These are phyloP conservation scores for Aphanomyces cochlioides DNA, from an alignment of 352 stramenopile genomes.

Conservation along the genomic window DNA sequence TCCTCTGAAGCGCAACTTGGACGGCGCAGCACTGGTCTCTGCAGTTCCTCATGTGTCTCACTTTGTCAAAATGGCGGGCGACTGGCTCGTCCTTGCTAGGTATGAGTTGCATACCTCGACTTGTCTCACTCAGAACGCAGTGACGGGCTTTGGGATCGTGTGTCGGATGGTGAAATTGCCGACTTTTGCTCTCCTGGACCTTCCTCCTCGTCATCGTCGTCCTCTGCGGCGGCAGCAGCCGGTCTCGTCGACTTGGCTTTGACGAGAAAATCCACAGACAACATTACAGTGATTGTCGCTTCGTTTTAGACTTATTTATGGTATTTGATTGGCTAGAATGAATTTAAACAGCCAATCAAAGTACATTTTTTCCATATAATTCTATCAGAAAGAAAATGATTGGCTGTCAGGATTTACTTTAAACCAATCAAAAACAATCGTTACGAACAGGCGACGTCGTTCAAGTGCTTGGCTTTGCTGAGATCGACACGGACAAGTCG, in stretches of 20 bases:
- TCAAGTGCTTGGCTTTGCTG: conserved; percentile 50
- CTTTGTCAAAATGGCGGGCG: conserved; percentile 37
- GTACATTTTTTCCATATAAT: not conserved
- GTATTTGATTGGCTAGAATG: not conserved
- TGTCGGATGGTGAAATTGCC: conserved; percentile 52
- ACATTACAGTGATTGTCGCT: conserved; percentile 78
- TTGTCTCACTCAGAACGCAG: conserved; percentile 10
- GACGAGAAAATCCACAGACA: conserved; percentile 71
- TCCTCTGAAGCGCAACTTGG: conserved; percentile 61
- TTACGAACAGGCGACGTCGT: not conserved
- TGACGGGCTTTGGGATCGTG: conserved; percentile 74
- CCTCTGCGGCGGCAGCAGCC: conserved; percentile 39
- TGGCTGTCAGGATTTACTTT: not conserved
- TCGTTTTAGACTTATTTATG: not conserved
- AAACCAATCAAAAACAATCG: not conserved
- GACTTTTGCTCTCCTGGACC: no score
- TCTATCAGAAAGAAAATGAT: not conserved
- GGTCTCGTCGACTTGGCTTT: conserved; percentile 66
- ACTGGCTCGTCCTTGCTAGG: conserved; percentile 64
- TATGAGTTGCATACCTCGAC: not conserved
- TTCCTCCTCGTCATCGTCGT: no score
- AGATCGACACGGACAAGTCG: conserved; percentile 73
- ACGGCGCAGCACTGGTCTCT: conserved; percentile 63
- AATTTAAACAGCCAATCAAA: not conserved
- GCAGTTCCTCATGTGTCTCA: conserved; percentile 62